Evolutionary conservation across 2,329 filamentous ascomycete species (phyloP).

Genomic region (Raffaelea ambrosiae): DNA sequence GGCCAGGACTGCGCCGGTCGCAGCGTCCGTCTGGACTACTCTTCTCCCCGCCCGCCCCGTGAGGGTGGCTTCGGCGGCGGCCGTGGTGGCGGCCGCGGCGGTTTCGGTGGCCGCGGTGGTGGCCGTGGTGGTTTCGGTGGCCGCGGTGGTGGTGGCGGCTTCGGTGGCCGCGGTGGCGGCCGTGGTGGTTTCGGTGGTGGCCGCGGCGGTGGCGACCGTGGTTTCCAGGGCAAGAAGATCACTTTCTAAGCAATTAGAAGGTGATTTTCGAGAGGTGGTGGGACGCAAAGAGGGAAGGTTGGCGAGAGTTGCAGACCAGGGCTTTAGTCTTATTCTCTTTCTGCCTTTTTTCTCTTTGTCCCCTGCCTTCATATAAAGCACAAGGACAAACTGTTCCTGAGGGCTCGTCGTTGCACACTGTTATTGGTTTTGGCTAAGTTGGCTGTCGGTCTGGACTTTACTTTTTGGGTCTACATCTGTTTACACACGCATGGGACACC

Average conservation of each 20-base stretch:
- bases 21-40: slow-evolving; percentile 74
- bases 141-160: slow-evolving; percentile 40
- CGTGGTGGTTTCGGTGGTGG: slow-evolving; percentile 44
- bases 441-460: slow-evolving; percentile 42
- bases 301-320: no score
- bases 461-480: no score
- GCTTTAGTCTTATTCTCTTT: not conserved
- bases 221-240: slow-evolving; percentile 73
- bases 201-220: slow-evolving; percentile 38
- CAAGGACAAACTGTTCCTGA: slow-evolving; percentile 30
- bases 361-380: no score
- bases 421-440: slow-evolving; percentile 39
- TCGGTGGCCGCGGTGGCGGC: slow-evolving; percentile 42
- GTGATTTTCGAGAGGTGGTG: not conserved
- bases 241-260: slow-evolving; percentile 31
- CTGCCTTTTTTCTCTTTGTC: not conserved
- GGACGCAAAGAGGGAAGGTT: slow-evolving; percentile 11
- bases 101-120: slow-evolving; percentile 25
- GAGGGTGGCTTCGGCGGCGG: slow-evolving; percentile 38
- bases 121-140: slow-evolving; percentile 31
- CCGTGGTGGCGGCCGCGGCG: slow-evolving; percentile 38
- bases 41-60: slow-evolving; percentile 55
- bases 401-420: slow-evolving; percentile 24
- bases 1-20: slow-evolving; percentile 62
- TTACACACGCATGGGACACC: no score